Percentiles rank a stretch among this genome's conserved stretches.
Conservation (phyloP, 768 basidiomycete genomes). For the Rhodosporidiobolus odoratus region DNA sequence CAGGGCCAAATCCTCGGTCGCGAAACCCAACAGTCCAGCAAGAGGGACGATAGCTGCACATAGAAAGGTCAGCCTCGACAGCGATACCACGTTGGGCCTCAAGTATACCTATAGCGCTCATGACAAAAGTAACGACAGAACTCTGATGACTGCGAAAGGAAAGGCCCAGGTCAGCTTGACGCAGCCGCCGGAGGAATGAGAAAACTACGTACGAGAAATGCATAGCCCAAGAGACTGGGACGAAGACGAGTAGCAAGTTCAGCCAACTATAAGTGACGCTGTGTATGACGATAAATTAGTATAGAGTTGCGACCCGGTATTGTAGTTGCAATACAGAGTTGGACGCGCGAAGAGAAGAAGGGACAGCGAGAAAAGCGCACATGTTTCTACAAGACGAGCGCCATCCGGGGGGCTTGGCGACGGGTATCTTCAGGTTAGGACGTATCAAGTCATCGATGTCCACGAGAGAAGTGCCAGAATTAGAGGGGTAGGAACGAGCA, state of each 20-base stretch:
- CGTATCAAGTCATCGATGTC: no score
- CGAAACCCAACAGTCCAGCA: conserved; percentile 75
- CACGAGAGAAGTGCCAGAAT: no score
- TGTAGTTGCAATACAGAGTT: no score
- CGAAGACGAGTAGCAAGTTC: conserved; percentile 36
- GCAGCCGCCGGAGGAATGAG: not conserved
- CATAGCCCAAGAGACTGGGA: conserved; percentile 33
- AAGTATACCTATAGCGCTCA: conserved; percentile 71
- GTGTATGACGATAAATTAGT: no score
- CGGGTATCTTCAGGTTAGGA: no score
- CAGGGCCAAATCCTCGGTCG: conserved; percentile 76
- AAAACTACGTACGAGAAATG: conserved; percentile 15
- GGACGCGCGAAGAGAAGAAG: no score
- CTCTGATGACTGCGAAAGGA: not conserved
- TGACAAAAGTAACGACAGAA: conserved; percentile 47
- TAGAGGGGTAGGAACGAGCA: no score
- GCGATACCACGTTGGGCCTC: conserved; percentile 74
- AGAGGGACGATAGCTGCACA: conserved; percentile 54
- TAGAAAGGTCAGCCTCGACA: conserved; percentile 52
- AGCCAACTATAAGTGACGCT: conserved; percentile 33
- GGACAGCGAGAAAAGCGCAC: no score
- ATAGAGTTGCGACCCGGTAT: no score
- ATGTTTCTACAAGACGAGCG: conserved; percentile 4
- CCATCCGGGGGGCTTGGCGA: conserved; percentile 15
- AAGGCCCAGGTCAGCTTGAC: not conserved